Percentiles rank a stretch among this genome's conserved stretches.
phyloP scores from a whole-genome alignment of 208 protist species.

The Plasmodiophora brassicae region DNA sequence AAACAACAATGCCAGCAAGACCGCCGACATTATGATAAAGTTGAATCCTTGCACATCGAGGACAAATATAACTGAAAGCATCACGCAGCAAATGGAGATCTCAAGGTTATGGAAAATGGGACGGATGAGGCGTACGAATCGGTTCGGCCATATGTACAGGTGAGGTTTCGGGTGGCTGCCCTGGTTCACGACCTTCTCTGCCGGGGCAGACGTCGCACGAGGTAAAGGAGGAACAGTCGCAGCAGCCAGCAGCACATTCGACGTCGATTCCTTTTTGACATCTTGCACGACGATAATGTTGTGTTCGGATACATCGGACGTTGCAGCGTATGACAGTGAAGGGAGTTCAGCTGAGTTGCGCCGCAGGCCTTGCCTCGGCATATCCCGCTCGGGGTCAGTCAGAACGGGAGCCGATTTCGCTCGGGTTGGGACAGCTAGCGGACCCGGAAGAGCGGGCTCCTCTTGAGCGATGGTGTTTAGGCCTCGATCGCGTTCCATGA shows the following conservation, averaged over 20 bases:
- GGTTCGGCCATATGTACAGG: neutral
- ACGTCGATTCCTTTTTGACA: too few relatives aligned
- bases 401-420: neutral
- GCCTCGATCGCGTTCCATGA: neutral
- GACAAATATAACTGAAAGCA: neutral
- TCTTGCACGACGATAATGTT: too few relatives aligned
- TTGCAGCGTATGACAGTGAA: too few relatives aligned
- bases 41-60: neutral
- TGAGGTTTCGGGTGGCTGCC: neutral
- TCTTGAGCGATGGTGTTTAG: neutral
- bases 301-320: too few relatives aligned
- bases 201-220: neutral
- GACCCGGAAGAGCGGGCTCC: neutral
- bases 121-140: neutral
- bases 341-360: too few relatives aligned
- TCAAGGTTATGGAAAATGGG: neutral
- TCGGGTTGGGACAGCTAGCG: neutral
- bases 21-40: neutral
- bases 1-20: neutral
- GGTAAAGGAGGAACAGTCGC: neutral
- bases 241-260: too few relatives aligned
- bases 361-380: neutral
- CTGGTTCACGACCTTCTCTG: neutral
- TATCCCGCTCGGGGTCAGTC: neutral
- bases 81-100: neutral